Evolutionary conservation across 2,329 filamentous ascomycete genomes (phyloP), one percentile per base, ranked within the genome.

Genomic region (Didymella sp.): DNA sequence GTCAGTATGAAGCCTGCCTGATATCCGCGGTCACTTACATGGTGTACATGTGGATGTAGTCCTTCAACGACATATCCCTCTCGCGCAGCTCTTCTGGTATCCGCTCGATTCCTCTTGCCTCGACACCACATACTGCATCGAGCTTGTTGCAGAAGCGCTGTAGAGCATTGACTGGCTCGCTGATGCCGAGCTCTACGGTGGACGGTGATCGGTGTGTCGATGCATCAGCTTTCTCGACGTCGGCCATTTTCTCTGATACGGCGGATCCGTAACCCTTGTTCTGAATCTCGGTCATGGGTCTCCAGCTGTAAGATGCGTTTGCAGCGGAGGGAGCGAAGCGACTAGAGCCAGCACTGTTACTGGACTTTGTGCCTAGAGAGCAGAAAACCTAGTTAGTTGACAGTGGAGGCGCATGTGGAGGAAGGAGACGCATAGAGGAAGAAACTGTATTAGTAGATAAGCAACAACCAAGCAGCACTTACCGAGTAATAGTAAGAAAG

Each of bases 81-180:
- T 61, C 62, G 3, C 65, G 54, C 37, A 75, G 43, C 28, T 70
- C 66, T 42, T 70, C 67, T n/a, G 67, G 63, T 7, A 76, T 73
- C 15, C 73, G 60, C 17, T 66, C 64, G 45, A 76, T 72, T 28
- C 74, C 73, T 13, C 74, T 67, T 27, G 72, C 71, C 51, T 76
- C 73, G 4, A 69, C 58, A 21, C 73, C 73, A 9, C 70, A 67
- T 8, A 76, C 51, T 5, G 58, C 56, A 56, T 67, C 64, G 7
- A 69, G 64, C 38, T 52, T 60, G 46, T 69, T 66, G 13, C 59
- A 62, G 25, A 63, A 67, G 17, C 64, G 49, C 33, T 69, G 59
- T 8, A 69, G 58, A 27, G 41, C 56, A 43, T 63, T 68, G 4
- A 60, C 61, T 4, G 63, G 63, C 17, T 63, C 45, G 42, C 50